These are phyloP conservation scores for Flaveria bidentis DNA, from an alignment of 129 eudicot species.

Conservation along the genomic window DNA sequence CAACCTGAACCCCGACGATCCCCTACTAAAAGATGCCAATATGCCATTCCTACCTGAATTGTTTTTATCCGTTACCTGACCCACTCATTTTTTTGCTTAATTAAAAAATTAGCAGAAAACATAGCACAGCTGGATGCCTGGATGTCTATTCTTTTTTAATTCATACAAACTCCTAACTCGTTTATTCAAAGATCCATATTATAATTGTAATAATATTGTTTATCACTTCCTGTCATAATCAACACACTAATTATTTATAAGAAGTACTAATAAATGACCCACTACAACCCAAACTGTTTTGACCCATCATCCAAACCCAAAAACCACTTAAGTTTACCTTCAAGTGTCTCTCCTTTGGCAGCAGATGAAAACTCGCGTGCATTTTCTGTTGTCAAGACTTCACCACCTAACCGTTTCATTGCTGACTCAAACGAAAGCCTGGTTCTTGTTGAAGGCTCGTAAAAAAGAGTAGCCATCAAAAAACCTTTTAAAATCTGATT, in stretches of 20 bases:
- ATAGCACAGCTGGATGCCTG: not conserved
- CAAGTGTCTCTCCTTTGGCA: constrained; percentile 98
- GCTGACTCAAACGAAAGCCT: constrained; percentile 99
- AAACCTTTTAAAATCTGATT: constrained; percentile 77
- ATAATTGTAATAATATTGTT: not conserved
- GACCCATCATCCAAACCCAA: constrained; percentile 1
- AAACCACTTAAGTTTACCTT: constrained; percentile 51
- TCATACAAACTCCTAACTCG: not conserved
- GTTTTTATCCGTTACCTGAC: not conserved
- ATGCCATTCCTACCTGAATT: not conserved
- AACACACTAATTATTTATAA: not conserved
- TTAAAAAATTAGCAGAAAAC: not conserved
- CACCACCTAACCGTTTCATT: constrained; percentile 95
- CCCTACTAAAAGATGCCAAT: not conserved
- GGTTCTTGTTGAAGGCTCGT: constrained; percentile 97
- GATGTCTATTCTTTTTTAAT: not conserved
- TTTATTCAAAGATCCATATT: not conserved
- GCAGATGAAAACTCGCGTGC: constrained; percentile 98
- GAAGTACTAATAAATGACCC: not conserved
- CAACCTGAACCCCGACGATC: not conserved
- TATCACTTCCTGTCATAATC: not conserved
- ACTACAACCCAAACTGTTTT: not conserved
- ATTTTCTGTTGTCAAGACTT: constrained; percentile 97
- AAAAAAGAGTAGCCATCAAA: constrained; percentile 94
- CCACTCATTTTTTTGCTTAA: not conserved